A percentile compares a stretch with the other conserved stretches of the same genome.
These are phyloP conservation scores for Dioscorea cayenensis DNA, from an alignment of 116 monocot genomes.

Conservation along the genomic window DNA sequence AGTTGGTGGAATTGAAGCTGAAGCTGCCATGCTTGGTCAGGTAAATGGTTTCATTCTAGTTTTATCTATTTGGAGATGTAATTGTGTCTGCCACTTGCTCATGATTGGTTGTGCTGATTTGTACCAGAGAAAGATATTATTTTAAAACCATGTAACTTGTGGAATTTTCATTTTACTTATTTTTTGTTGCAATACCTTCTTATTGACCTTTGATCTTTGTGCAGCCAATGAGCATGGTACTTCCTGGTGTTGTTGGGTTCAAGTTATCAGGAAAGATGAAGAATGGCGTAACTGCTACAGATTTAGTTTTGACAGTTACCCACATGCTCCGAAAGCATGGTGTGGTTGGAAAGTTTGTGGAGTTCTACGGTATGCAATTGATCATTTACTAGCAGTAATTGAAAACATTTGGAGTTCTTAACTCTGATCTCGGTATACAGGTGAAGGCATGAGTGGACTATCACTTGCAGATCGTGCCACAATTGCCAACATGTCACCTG, in stretches of 20 bases:
- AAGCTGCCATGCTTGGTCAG: constrained; percentile 89
- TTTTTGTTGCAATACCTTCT: neutral
- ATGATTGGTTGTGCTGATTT: no score
- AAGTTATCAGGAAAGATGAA: constrained; percentile 56
- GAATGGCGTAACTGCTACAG: constrained; percentile 92
- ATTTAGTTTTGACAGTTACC: constrained; percentile 84
- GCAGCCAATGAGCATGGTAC: constrained; percentile 93
- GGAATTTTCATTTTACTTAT: neutral
- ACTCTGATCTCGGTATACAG: constrained; percentile 10
- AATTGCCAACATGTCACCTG: constrained; percentile 68
- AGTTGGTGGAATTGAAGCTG: constrained; percentile 85
- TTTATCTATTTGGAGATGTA: neutral
- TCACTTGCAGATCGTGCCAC: constrained; percentile 63
- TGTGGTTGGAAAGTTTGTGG: constrained; percentile 96
- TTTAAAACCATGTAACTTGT: neutral
- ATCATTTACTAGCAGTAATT: neutral
- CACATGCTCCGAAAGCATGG: constrained; percentile 94
- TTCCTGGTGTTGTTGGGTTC: constrained; percentile 88
- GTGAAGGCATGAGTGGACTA: constrained; percentile 47
- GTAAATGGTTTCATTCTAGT: constrained; percentile 21
- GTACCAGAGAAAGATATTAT: neutral
- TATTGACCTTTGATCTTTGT: neutral
- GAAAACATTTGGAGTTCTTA: neutral
- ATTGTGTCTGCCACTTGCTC: no score
- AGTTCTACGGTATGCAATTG: constrained; percentile 67